Evolutionary conservation across 2,329 filamentous ascomycete genomes (phyloP), one percentile per base, ranked within the genome.

Genomic region (Curvularia eragrostidis): DNA sequence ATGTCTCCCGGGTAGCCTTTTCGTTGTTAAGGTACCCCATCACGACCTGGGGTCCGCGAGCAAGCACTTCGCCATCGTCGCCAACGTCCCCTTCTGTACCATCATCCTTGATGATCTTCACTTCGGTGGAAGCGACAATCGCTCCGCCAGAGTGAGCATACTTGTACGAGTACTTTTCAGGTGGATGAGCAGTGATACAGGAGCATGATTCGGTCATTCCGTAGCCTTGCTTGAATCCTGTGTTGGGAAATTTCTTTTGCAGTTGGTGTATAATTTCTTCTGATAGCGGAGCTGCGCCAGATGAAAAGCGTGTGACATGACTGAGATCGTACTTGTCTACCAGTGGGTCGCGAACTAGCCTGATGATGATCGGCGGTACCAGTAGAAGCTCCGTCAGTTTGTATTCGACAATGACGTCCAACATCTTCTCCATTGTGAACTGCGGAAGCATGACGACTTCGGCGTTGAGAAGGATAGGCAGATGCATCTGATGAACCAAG

Each of bases 141-240:
- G 79, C 81, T 24, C 86, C 85, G 2, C 85, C 85, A 0, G 77
- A 79, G 62, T 84, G 79, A 0, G 82, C 86, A 61, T 88, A 85
- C 47, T 83, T 80, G 75, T 84, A 89, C 12, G 78, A 78, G 58
- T 84, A 85, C 47, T 82, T 80, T 1, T 81, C 78, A 0, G 82
- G 82, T 4, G 87, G 84, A 52, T 89, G 86, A 0, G 84, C 81
- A 0, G 86, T 88, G 60, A 90, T 87, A 62, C 85, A 88, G 2
- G 79, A 81, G 69, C 85, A 89, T 0, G 81, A 84, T 70, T 89
- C 87, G 0, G 87, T 90, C 86, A 90, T 89, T 26, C 87, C 87
- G 65, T 89, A 89, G 1, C 85, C 86, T 67, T 89, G 87, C 64
- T 86, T 86, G 72, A 89, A 87, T 0, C 85, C 85, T 0, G 83